phyloP scores from a whole-genome alignment of 495 filamentous ascomycete genomes.

The Aspergillus cavernicola region DNA sequence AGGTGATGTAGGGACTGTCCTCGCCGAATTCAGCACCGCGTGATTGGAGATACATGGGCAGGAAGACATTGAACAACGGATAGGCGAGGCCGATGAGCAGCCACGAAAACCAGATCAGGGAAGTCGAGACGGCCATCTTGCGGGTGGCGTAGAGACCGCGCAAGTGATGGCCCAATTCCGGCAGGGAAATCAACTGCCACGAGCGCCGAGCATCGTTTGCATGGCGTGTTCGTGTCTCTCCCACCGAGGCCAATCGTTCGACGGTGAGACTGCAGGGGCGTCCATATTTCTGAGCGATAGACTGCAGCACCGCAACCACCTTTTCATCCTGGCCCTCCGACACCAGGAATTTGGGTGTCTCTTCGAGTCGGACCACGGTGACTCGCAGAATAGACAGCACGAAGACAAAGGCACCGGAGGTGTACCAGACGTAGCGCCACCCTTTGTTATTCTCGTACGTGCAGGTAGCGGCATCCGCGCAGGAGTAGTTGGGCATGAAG shows the following conservation, averaged over 20 bases:
- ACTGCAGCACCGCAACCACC: slow-evolving; percentile 56
- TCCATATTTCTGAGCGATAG: slow-evolving; percentile 59
- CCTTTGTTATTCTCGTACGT: slow-evolving; percentile 47
- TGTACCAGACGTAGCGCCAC: slow-evolving; percentile 55
- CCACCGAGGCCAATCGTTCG: slow-evolving; percentile 44
- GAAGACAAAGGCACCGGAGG: slow-evolving; percentile 62
- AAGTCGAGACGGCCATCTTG: slow-evolving; percentile 56
- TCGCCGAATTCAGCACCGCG: slow-evolving; percentile 45
- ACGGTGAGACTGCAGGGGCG: slow-evolving; percentile 60
- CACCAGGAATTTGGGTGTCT: slow-evolving; percentile 73
- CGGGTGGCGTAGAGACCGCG: slow-evolving; percentile 60
- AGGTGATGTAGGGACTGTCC: slow-evolving; percentile 50
- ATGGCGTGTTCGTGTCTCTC: slow-evolving; percentile 7
- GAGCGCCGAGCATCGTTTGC: slow-evolving; percentile 33
- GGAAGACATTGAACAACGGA: slow-evolving; percentile 67
- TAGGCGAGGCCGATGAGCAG: slow-evolving; percentile 66
- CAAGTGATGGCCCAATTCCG: slow-evolving; percentile 54
- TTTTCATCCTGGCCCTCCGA: slow-evolving; percentile 59
- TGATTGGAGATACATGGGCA: slow-evolving; percentile 48
- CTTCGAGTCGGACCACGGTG: slow-evolving; percentile 62
- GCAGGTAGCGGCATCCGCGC: slow-evolving; percentile 34
- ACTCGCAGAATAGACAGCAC: slow-evolving; percentile 61
- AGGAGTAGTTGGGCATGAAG: slow-evolving; percentile 40
- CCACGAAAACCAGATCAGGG: slow-evolving; percentile 67
- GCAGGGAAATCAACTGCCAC: slow-evolving; percentile 40